Evolutionary conservation across 768 basidiomycete species (phyloP).

Genomic region (Russula sp.): DNA sequence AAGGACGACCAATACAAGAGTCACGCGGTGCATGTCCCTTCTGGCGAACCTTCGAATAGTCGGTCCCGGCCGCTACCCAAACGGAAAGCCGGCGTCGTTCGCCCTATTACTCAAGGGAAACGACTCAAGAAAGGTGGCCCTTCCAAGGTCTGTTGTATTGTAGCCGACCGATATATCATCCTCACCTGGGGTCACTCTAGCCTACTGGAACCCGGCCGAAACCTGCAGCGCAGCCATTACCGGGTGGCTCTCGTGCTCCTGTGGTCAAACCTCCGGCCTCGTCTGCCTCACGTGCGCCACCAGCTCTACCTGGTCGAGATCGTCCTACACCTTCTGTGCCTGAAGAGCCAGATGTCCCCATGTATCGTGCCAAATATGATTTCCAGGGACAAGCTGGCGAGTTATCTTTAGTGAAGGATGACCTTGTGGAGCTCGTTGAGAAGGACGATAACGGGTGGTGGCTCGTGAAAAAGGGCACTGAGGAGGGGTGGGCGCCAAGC

Average conservation of each 20-base stretch:
- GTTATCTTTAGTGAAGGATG: slow-evolving; percentile 85
- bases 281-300: slow-evolving; percentile 45
- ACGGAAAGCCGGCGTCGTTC: slow-evolving; percentile 80
- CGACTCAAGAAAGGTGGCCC: slow-evolving; percentile 76
- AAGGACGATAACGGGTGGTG: slow-evolving; percentile 98
- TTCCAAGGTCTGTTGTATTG: slow-evolving; percentile 39
- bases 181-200: slow-evolving; percentile 17
- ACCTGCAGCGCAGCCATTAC: slow-evolving; percentile 63
- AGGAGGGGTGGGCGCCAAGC: slow-evolving; percentile 93
- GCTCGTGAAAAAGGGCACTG: slow-evolving; percentile 79
- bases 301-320: slow-evolving; percentile 42
- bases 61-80: slow-evolving; percentile 80
- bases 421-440: slow-evolving; percentile 85
- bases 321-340: slow-evolving; percentile 55
- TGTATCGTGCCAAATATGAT: slow-evolving; percentile 87
- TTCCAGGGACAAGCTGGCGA: slow-evolving; percentile 94
- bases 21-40: slow-evolving; percentile 80
- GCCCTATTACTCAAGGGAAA: slow-evolving; percentile 84
- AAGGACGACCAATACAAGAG: slow-evolving; percentile 91
- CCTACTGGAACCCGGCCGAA: slow-evolving; percentile 41
- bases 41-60: slow-evolving; percentile 83
- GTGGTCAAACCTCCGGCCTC: slow-evolving; percentile 40
- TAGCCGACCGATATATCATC: neutral
- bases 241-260: slow-evolving; percentile 52
- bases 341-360: slow-evolving; percentile 60